Evolutionary conservation across 2,329 filamentous ascomycete species (phyloP), one percentile per base, ranked within the genome.

Genomic region (Parastagonospora nodorum): DNA sequence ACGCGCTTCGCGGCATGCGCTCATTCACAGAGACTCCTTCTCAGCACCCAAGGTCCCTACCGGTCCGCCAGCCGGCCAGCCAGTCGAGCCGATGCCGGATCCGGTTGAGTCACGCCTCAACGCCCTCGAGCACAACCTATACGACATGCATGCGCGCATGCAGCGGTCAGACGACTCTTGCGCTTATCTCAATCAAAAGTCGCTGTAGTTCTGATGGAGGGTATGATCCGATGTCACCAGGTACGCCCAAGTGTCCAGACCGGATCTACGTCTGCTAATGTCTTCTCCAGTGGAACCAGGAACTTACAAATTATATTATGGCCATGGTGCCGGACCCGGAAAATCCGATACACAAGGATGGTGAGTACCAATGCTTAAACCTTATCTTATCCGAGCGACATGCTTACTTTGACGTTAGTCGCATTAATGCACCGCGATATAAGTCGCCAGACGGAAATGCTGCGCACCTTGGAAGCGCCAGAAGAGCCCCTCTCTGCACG

Each of bases 11-110:
- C 84, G 94, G 55, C 94, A 97, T 76, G 88, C 93, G 19, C 81
- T 97, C 48, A 95, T 97, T 19, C 92, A 97, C 70, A 86, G 93
- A 62, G 94, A 97, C 69, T 89, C 88, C 11, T 96, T 94, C 75
- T 88, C 87, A 2, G 72, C 74, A 57, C 86, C 89, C 52, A 96
- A 96, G 69, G 64, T 77, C 47, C 80, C 88, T 35, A 82, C 84
- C 43, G 80, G 83, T 12, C 90, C 91, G 19, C 91, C 94, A 64
- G 88, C 90, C 8, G 90, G 90, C 11, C 90, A 90, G n/a, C 89
- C 92, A 1, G 86, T 89, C 19, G 92, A 96, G 68, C 84, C 90
- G 8, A 88, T 92, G 74, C 85, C 86, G 33, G 93, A 97, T 64
- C 86, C 86, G 10, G 80, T 87, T 10, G 93, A 99, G 64, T 84